Percentiles rank a stretch among this genome's conserved stretches.
These are phyloP conservation scores for Xylaria telfairii DNA, from an alignment of 495 filamentous ascomycete genomes.

Conservation along the genomic window DNA sequence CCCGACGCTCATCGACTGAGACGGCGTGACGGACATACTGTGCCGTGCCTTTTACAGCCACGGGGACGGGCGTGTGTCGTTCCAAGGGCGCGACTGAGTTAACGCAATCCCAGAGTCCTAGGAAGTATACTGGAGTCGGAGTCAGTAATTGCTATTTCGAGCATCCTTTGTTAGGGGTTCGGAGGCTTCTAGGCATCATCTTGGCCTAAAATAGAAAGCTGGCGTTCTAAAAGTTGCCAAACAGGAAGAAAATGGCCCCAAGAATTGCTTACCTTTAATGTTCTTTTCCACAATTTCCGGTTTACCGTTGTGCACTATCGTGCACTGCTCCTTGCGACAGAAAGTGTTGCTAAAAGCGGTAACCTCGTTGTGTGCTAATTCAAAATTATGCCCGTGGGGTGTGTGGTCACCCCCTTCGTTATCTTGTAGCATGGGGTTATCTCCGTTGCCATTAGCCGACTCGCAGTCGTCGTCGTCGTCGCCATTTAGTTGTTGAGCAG, in stretches of 20 bases:
- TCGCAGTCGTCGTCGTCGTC: conserved; percentile 20
- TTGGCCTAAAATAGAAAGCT: no score
- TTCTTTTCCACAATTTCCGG: conserved; percentile 35
- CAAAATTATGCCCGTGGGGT: conserved; percentile 29
- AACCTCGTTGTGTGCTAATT: conserved; percentile 41
- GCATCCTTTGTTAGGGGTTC: background rate
- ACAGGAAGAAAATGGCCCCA: no score
- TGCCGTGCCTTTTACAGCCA: conserved; percentile 39
- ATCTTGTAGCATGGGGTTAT: conserved; percentile 41
- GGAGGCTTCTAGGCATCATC: no score
- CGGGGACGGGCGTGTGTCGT: conserved; percentile 52
- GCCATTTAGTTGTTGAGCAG: conserved; percentile 3
- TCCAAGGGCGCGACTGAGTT: conserved; percentile 46
- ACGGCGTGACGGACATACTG: conserved; percentile 52
- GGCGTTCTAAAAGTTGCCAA: no score
- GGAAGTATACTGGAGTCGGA: conserved; percentile 35
- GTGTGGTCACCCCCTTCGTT: conserved; percentile 36
- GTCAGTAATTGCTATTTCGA: background rate
- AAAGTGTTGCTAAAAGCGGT: conserved; percentile 49
- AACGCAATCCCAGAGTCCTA: conserved; percentile 55
- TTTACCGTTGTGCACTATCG: background rate
- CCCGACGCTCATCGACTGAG: conserved; percentile 52
- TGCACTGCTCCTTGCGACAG: conserved; percentile 42
- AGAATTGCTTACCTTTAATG: conserved; percentile 32
- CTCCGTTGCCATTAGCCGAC: conserved; percentile 1